Percentiles rank a stretch among this genome's conserved stretches.
Conservation (phyloP, 768 basidiomycete genomes). For the Leucosporidium yakuticum region DNA sequence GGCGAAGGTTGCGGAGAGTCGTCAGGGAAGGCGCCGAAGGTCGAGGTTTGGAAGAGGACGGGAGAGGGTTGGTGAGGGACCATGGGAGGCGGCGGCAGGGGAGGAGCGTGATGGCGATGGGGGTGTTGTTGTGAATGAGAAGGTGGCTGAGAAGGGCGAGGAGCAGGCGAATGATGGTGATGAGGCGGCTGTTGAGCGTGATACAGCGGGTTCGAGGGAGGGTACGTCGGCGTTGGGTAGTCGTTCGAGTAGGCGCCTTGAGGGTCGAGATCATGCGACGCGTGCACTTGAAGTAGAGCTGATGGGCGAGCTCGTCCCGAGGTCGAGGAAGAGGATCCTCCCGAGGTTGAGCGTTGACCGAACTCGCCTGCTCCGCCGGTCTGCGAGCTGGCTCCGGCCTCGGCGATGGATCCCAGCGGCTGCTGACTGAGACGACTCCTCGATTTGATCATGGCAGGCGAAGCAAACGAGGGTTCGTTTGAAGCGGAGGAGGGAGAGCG, state of each 20-base stretch:
- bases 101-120: not conserved
- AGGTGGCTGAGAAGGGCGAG: not conserved
- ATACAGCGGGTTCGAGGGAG: not conserved
- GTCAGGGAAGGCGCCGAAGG: no score
- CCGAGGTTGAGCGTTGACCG: no score
- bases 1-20: no score
- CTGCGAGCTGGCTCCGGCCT: not conserved
- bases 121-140: not conserved
- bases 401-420: constrained; percentile 1
- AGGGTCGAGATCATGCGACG: not conserved
- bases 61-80: not conserved
- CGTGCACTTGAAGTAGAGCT: not conserved
- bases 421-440: constrained; percentile 23
- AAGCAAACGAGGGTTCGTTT: constrained; percentile 1
- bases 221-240: not conserved
- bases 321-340: no score
- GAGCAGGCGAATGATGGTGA: not conserved
- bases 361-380: no score
- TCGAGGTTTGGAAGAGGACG: no score
- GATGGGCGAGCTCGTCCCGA: not conserved
- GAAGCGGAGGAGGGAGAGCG: not conserved
- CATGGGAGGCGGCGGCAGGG: not conserved
- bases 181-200: not conserved
- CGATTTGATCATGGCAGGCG: constrained; percentile 30
- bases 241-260: not conserved